A percentile compares a stretch with the other conserved stretches of the same genome.
phyloP scores from a whole-genome alignment of 768 basidiomycete species.

The Boletus insuetus region DNA sequence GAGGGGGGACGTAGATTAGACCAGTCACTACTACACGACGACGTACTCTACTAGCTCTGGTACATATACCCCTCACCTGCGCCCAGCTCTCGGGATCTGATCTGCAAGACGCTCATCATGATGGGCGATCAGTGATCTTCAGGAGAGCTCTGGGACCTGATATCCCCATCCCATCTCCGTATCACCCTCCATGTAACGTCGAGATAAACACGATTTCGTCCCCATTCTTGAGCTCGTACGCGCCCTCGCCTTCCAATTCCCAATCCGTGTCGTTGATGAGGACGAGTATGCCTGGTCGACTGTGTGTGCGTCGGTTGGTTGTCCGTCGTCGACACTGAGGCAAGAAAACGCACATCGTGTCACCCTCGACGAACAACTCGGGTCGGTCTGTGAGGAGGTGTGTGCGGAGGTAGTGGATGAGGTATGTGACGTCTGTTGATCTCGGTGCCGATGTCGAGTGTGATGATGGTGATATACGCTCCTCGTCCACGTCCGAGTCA shows the following conservation, averaged over 20 bases:
- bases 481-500: too few relatives aligned
- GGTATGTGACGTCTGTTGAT: slow-evolving; percentile 64
- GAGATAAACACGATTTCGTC: slow-evolving; percentile 98
- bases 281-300: slow-evolving; percentile 94
- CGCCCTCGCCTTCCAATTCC: slow-evolving; percentile 95
- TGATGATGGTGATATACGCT: too few relatives aligned
- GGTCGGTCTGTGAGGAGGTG: slow-evolving; percentile 78
- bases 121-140: too few relatives aligned
- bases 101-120: background rate
- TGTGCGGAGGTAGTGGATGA: slow-evolving; percentile 76
- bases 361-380: slow-evolving; percentile 86
- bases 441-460: slow-evolving; percentile 18
- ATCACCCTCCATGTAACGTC: slow-evolving; percentile 72
- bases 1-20: background rate
- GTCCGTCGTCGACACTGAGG: background rate
- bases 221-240: slow-evolving; percentile 68
- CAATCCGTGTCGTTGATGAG: slow-evolving; percentile 97
- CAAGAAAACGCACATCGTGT: slow-evolving; percentile 64
- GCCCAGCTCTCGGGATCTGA: background rate
- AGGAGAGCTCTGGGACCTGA: too few relatives aligned
- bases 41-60: too few relatives aligned
- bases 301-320: slow-evolving; percentile 28
- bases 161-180: background rate
- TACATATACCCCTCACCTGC: too few relatives aligned
- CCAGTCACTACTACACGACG: too few relatives aligned